phyloP scores from a whole-genome alignment of 1,284 basidiomycete genomes.

The Tilletiopsis washingtonensis region DNA sequence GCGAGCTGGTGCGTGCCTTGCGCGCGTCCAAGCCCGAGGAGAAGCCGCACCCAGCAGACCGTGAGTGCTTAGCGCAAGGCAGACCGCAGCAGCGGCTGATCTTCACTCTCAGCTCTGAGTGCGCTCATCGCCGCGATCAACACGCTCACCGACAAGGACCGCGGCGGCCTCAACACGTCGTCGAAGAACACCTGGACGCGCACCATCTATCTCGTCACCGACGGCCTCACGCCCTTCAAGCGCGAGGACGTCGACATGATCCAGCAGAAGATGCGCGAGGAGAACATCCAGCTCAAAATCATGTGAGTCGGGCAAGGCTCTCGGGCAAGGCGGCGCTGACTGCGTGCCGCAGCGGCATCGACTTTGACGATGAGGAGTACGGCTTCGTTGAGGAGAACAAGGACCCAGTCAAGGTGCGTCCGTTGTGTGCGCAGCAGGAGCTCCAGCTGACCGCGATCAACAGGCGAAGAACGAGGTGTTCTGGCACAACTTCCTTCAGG shows the following conservation, averaged over 20 bases:
- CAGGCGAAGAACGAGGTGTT: constrained; percentile 72
- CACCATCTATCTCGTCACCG: constrained; percentile 44
- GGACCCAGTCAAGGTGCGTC: constrained; percentile 60
- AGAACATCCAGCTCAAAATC: constrained; percentile 32
- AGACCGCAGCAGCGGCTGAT: not conserved
- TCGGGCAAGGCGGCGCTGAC: no score
- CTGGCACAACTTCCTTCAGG: constrained; percentile 57
- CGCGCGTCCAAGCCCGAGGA: constrained; percentile 17
- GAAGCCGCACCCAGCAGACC: constrained; percentile 20
- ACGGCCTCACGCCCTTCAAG: constrained; percentile 30
- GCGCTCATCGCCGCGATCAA: constrained; percentile 77
- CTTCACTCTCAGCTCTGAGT: constrained; percentile 61
- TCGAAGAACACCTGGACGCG: constrained; percentile 33
- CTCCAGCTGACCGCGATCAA: not conserved
- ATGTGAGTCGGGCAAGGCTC: constrained; percentile 22
- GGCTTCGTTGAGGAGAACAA: constrained; percentile 63
- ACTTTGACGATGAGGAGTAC: constrained; percentile 70
- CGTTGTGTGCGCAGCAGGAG: not conserved
- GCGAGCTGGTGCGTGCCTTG: constrained; percentile 63
- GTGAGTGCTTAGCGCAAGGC: constrained; percentile 19
- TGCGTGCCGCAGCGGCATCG: constrained; percentile 55
- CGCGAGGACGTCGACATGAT: constrained; percentile 19
- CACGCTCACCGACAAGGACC: constrained; percentile 50
- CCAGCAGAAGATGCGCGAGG: constrained; percentile 13
- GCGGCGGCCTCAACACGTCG: constrained; percentile 18